phyloP scores from a whole-genome alignment of 805 yeast species.

The Diddensiella santjacobensis region DNA sequence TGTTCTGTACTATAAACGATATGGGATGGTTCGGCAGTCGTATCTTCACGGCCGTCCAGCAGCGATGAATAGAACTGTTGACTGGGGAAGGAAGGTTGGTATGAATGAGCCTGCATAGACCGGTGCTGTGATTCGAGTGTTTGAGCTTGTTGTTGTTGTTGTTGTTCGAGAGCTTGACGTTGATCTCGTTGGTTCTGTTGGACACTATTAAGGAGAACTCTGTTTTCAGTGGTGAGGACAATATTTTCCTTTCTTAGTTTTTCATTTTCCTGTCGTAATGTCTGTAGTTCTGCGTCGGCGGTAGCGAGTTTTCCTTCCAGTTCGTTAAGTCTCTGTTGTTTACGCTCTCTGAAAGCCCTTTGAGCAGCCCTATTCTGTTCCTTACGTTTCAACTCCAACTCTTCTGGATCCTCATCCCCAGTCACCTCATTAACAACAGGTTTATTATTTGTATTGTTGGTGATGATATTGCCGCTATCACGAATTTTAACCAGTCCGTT shows the following conservation, averaged over 20 bases:
- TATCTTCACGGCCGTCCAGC: conserved; percentile 20
- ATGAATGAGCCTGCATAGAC: background rate
- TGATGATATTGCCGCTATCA: background rate
- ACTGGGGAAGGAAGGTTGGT: conserved; percentile 21
- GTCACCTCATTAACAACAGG: too few species aligned
- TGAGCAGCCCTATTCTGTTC: conserved; percentile 87
- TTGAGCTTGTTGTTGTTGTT: conserved; percentile 4
- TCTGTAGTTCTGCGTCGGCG: conserved; percentile 53
- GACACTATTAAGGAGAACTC: conserved; percentile 42
- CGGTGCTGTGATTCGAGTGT: too few species aligned
- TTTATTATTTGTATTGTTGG: too few species aligned
- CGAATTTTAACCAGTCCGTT: background rate
- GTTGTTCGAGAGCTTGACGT: conserved; percentile 3
- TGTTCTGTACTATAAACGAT: conserved; percentile 22
- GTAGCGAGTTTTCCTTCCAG: conserved; percentile 54
- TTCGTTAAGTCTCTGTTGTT: conserved; percentile 67
- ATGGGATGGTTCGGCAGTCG: conserved; percentile 17
- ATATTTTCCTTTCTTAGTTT: conserved; percentile 50
- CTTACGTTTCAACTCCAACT: conserved; percentile 54
- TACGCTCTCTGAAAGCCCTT: conserved; percentile 79
- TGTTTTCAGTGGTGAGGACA: conserved; percentile 59
- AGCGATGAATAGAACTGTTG: conserved; percentile 18
- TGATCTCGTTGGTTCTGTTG: conserved; percentile 1
- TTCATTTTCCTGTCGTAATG: conserved; percentile 47
- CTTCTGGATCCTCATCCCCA: conserved; percentile 30